Conservation (phyloP, 1,284 basidiomycete species). For the Ustilago shanxiensis region DNA sequence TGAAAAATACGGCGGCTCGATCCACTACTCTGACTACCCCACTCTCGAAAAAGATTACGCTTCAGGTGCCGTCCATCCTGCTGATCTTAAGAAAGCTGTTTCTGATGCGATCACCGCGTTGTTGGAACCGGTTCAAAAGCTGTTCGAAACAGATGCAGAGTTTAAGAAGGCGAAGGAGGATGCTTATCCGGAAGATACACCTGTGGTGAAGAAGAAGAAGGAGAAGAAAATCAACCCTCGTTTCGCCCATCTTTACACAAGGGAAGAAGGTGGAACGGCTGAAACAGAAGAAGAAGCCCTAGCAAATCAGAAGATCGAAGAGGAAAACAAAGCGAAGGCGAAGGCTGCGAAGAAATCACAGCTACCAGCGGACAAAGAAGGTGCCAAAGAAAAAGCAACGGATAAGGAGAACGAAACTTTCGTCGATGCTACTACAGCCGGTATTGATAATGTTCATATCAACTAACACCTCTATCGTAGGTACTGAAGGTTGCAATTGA, state of each 20-base stretch:
- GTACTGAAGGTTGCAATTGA: no score
- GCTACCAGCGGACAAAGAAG: background rate
- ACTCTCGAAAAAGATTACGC: slow-evolving; percentile 83
- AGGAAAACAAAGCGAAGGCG: slow-evolving; percentile 20
- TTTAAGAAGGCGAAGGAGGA: slow-evolving; percentile 83
- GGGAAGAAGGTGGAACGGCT: slow-evolving; percentile 58
- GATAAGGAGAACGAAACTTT: slow-evolving; percentile 39
- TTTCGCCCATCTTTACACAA: slow-evolving; percentile 55
- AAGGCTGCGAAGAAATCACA: slow-evolving; percentile 25
- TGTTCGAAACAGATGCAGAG: slow-evolving; percentile 81
- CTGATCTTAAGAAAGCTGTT: slow-evolving; percentile 88
- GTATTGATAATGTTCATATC: slow-evolving; percentile 26
- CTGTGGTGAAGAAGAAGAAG: slow-evolving; percentile 61
- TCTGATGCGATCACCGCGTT: slow-evolving; percentile 82
- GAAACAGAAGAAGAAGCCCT: slow-evolving; percentile 55
- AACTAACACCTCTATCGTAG: background rate
- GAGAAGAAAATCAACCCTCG: slow-evolving; percentile 62
- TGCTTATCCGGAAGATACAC: slow-evolving; percentile 79
- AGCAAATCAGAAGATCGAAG: slow-evolving; percentile 45
- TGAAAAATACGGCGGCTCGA: slow-evolving; percentile 84
- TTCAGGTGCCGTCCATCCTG: slow-evolving; percentile 84
- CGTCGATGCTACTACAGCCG: slow-evolving; percentile 37
- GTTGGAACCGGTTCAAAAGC: slow-evolving; percentile 83
- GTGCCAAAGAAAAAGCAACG: slow-evolving; percentile 21
- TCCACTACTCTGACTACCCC: slow-evolving; percentile 80